Evolutionary conservation across 129 eudicot species (phyloP).

Genomic region (Solidago caesia): DNA sequence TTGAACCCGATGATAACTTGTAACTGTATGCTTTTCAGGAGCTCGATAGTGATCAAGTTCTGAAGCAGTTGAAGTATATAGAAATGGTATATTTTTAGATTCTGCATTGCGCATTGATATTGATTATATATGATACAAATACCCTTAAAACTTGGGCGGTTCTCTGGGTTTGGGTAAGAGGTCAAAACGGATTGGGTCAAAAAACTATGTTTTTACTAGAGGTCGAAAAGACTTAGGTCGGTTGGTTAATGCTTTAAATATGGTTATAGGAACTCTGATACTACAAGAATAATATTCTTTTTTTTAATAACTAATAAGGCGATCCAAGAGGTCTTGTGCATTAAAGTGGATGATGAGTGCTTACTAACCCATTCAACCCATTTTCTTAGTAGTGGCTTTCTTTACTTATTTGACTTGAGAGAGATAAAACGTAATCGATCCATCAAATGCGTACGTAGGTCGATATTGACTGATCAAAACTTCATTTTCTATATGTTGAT

Average conservation of each 20-base stretch:
- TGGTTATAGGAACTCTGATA: background rate
- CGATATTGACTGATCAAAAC: background rate
- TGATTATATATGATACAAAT: background rate
- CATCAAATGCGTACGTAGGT: background rate
- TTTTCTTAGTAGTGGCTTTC: background rate
- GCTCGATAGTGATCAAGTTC: constrained; percentile 69
- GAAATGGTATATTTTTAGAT: constrained; percentile 64
- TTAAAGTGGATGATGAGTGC: background rate
- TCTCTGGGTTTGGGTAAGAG: background rate
- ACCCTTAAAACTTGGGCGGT: background rate
- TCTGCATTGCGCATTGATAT: background rate
- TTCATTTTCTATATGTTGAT: background rate
- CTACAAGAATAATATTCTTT: background rate
- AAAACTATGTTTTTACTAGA: background rate
- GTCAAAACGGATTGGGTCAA: background rate
- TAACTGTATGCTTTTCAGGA: constrained; percentile 50
- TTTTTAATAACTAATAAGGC: background rate
- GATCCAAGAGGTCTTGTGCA: background rate
- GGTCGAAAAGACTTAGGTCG: background rate
- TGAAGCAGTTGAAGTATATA: constrained; percentile 87
- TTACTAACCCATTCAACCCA: background rate
- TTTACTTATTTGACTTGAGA: background rate
- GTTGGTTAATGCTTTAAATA: too few relatives aligned
- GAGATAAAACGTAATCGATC: background rate
- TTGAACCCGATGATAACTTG: background rate